These are phyloP conservation scores for Pistacia atlantica DNA, from an alignment of 345 rosid genomes.

Conservation along the genomic window DNA sequence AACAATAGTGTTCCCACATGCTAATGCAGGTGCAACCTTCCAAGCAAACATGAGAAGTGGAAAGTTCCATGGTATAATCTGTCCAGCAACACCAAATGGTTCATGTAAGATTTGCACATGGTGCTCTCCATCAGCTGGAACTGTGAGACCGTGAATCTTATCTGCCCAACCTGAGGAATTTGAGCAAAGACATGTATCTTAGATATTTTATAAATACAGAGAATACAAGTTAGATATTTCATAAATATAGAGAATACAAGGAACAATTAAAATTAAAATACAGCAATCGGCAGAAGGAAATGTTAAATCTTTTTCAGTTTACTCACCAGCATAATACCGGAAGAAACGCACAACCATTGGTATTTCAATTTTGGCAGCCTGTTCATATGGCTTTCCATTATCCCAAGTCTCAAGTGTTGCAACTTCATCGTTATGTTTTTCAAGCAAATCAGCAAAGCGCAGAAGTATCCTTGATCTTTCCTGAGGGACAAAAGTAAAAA, in stretches of 20 bases:
- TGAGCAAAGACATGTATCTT: not conserved
- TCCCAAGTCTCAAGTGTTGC: conserved; percentile 95
- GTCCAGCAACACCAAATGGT: conserved; percentile 96
- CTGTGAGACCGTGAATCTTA: conserved; percentile 89
- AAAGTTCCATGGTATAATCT: conserved; percentile 96
- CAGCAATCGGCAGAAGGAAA: not conserved
- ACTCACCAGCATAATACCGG: conserved; percentile 93
- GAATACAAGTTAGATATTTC: too few relatives aligned
- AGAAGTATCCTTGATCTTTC: conserved; percentile 71
- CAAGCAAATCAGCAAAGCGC: conserved; percentile 85
- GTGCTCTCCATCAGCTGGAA: conserved; percentile 72
- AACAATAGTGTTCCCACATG: conserved; percentile 86
- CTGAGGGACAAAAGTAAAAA: conserved; percentile 37
- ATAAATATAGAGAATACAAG: conserved; percentile 3
- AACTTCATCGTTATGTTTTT: conserved; percentile 79
- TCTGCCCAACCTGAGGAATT: conserved; percentile 84
- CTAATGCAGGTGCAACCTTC: conserved; percentile 95
- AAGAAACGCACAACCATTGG: conserved; percentile 69
- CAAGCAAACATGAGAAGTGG: conserved; percentile 89
- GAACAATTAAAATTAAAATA: not conserved
- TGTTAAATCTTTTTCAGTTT: conserved; percentile 11
- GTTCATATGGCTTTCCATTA: conserved; percentile 84
- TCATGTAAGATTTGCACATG: conserved; percentile 87
- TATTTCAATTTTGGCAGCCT: conserved; percentile 67
- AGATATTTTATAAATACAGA: not conserved